Conservation (phyloP, 2,329 filamentous ascomycete genomes). For the Cytospora mali region DNA sequence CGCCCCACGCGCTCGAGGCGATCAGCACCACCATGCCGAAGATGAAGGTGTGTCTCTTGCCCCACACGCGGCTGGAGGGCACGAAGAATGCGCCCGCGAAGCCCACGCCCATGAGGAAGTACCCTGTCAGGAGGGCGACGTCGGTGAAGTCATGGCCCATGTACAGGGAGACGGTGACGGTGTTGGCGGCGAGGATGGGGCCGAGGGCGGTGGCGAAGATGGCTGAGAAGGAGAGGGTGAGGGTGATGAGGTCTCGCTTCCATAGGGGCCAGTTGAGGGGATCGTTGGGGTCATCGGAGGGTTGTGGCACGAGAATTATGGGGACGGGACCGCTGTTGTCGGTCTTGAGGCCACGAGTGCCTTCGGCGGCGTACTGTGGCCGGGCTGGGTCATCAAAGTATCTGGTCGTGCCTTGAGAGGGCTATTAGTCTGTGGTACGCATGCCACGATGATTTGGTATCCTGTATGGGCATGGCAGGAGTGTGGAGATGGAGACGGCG, state of each 20-base stretch:
- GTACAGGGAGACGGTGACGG: constrained; percentile 71
- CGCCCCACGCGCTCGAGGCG: constrained; percentile 76
- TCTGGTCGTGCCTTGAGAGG: constrained; percentile 54
- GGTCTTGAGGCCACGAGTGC: constrained; percentile 64
- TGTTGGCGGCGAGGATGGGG: constrained; percentile 86
- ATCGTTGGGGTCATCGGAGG: constrained; percentile 88
- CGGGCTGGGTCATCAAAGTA: constrained; percentile 64
- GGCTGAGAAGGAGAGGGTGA: constrained; percentile 75
- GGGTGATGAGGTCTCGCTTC: constrained; percentile 79
- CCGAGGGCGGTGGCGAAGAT: constrained; percentile 84
- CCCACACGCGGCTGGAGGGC: constrained; percentile 85
- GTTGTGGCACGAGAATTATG: constrained; percentile 87
- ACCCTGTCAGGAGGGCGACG: constrained; percentile 82
- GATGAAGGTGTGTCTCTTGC: constrained; percentile 86
- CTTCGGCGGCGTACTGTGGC: constrained; percentile 46
- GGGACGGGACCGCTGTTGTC: constrained; percentile 66
- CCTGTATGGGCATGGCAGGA: background rate
- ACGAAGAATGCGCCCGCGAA: constrained; percentile 83
- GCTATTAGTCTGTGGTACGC: constrained; percentile 10
- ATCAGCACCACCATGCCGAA: constrained; percentile 75
- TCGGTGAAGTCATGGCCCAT: constrained; percentile 70
- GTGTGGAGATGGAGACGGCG: background rate
- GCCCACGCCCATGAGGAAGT: constrained; percentile 82
- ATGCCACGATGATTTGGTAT: background rate
- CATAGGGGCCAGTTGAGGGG: constrained; percentile 84